These are phyloP conservation scores for Lichtheimia ramosa DNA, from an alignment of 371 early-diverging fungal species.

Conservation along the genomic window DNA sequence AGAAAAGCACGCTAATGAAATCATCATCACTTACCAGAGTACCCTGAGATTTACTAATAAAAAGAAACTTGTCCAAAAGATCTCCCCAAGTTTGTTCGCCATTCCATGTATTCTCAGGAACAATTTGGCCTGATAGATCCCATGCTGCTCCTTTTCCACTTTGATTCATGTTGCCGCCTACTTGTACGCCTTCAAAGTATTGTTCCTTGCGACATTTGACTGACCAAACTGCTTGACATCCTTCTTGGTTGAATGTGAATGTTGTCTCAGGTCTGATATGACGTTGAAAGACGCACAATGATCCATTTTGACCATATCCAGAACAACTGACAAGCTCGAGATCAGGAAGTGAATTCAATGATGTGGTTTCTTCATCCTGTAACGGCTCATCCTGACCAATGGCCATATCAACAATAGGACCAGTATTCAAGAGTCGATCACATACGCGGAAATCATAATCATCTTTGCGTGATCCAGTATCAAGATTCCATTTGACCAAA, in stretches of 20 bases:
- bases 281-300: conserved; percentile 79
- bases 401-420: conserved; percentile 78
- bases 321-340: conserved; percentile 83
- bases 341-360: conserved; percentile 33
- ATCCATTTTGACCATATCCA: conserved; percentile 76
- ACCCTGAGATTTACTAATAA: conserved; percentile 67
- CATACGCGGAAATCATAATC: conserved; percentile 67
- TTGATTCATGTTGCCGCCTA: conserved; percentile 29
- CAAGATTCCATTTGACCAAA: conserved; percentile 65
- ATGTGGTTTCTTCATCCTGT: conserved; percentile 5
- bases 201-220: conserved; percentile 60
- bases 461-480: background rate
- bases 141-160: conserved; percentile 14
- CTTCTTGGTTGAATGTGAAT: conserved; percentile 67
- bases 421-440: conserved; percentile 79
- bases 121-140: background rate
- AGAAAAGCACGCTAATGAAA: too few species aligned
- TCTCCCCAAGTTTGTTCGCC: conserved; percentile 9
- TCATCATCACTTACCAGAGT: conserved; percentile 59
- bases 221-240: conserved; percentile 70
- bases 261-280: conserved; percentile 76
- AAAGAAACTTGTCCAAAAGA: conserved; percentile 60
- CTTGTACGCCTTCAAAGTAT: conserved; percentile 45
- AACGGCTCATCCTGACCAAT: conserved; percentile 60
- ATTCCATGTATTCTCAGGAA: conserved; percentile 14